Conservation (phyloP, 176 grass and related monocot species). For the Musa troglodytarum region DNA sequence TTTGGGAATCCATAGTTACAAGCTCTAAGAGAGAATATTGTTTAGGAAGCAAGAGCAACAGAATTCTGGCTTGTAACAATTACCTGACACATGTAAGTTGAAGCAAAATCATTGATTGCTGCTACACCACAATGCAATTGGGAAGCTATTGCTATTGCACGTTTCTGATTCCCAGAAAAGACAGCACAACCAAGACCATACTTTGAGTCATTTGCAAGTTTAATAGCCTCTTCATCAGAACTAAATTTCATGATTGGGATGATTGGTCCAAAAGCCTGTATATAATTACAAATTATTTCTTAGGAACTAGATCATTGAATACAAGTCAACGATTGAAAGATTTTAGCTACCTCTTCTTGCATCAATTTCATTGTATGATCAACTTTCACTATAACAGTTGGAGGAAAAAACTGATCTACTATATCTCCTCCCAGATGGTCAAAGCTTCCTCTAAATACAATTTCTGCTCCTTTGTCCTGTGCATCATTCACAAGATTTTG, state of each 20-base stretch:
- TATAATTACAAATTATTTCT: neutral
- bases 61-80: neutral
- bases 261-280: slow-evolving; percentile 86
- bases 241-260: slow-evolving; percentile 88
- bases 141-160: slow-evolving; percentile 81
- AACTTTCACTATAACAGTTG: slow-evolving; percentile 94
- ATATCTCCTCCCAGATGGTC: slow-evolving; percentile 74
- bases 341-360: slow-evolving; percentile 80
- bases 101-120: slow-evolving; percentile 96
- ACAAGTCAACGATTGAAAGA: neutral
- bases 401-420: slow-evolving; percentile 89
- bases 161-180: slow-evolving; percentile 80
- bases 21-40: neutral
- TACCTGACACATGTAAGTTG: slow-evolving; percentile 98
- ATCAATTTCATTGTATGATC: slow-evolving; percentile 93
- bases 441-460: slow-evolving; percentile 77
- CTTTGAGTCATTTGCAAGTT: slow-evolving; percentile 88
- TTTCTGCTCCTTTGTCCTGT: slow-evolving; percentile 74
- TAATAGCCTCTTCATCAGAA: slow-evolving; percentile 85
- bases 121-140: slow-evolving; percentile 77
- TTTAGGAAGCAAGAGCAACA: neutral
- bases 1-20: too few relatives aligned
- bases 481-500: slow-evolving; percentile 89
- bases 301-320: neutral
- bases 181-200: slow-evolving; percentile 95